These are phyloP conservation scores for Lactarius hengduanensis DNA, from an alignment of 768 basidiomycete genomes.

Conservation along the genomic window DNA sequence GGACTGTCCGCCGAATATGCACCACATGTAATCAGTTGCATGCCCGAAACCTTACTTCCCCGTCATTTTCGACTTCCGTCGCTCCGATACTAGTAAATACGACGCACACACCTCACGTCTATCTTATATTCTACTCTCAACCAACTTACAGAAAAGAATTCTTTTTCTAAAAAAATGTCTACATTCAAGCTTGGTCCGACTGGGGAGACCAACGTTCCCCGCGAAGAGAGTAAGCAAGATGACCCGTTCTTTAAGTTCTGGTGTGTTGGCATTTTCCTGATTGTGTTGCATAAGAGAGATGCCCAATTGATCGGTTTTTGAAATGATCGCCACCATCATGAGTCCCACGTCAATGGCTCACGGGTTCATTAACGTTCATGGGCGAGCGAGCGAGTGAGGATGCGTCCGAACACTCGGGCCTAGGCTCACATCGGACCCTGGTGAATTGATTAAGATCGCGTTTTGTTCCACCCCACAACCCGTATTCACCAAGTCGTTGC, in stretches of 20 bases:
- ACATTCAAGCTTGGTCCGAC: not conserved
- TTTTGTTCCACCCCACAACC: not conserved
- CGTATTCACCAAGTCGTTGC: not conserved
- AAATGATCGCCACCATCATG: not conserved
- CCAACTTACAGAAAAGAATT: slow-evolving; percentile 15
- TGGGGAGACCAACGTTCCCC: not conserved
- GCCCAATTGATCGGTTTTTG: slow-evolving; percentile 12
- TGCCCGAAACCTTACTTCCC: not conserved
- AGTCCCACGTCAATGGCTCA: not conserved
- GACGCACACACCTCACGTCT: slow-evolving; percentile 4
- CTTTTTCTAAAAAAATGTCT: slow-evolving; percentile 3
- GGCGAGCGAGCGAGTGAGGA: not conserved
- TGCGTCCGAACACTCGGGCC: not conserved
- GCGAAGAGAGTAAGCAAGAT: slow-evolving; percentile 1
- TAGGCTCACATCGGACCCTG: not conserved
- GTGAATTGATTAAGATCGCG: not conserved
- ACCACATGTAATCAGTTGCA: slow-evolving; percentile 13
- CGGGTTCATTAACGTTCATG: not conserved
- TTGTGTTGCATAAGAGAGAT: not conserved
- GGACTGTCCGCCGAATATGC: slow-evolving; percentile 15
- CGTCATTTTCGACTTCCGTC: not conserved
- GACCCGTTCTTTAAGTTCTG: not conserved
- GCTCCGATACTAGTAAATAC: slow-evolving; percentile 1
- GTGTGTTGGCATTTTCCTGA: not conserved
- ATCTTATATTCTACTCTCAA: slow-evolving; percentile 13